Percentiles rank a stretch among this genome's conserved stretches.
Conservation (phyloP, 345 rosid species). For the Boechera retrofracta region DNA sequence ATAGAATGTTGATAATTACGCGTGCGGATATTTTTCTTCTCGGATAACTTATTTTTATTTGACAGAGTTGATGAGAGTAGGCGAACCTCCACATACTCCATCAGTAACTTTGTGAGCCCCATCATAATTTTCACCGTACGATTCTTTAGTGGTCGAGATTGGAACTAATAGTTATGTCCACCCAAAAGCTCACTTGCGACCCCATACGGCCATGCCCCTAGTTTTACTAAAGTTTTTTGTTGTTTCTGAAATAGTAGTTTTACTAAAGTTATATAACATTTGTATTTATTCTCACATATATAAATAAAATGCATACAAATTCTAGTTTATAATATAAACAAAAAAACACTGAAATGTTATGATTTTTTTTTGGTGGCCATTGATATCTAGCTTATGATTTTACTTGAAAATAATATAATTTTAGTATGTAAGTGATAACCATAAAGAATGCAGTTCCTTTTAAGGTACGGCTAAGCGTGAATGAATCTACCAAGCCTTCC, state of each 20-base stretch:
- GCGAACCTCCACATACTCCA: conserved; percentile 38
- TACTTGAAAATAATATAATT: neutral
- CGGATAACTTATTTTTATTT: neutral
- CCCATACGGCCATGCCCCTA: neutral
- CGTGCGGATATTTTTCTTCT: conserved; percentile 33
- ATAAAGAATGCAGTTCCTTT: conserved; percentile 39
- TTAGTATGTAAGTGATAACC: conserved; percentile 8
- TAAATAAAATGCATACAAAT: neutral
- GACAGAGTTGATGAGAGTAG: conserved; percentile 22
- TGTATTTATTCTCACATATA: neutral
- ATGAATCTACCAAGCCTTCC: conserved; percentile 36
- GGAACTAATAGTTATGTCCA: conserved; percentile 14
- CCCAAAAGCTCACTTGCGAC: conserved; percentile 15
- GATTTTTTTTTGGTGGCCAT: neutral
- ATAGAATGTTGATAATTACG: conserved; percentile 26
- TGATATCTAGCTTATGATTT: neutral
- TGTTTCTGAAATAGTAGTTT: no score
- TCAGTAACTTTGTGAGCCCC: conserved; percentile 15
- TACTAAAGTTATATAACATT: neutral
- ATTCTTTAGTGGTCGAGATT: conserved; percentile 20
- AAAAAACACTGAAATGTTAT: neutral
- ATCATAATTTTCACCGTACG: conserved; percentile 8
- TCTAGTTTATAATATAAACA: neutral
- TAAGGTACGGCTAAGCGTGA: conserved; percentile 47
- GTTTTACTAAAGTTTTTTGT: neutral